These are phyloP conservation scores for Pseudonitzschia pungens DNA, from an alignment of 108 stramenopile genomes.

Conservation along the genomic window DNA sequence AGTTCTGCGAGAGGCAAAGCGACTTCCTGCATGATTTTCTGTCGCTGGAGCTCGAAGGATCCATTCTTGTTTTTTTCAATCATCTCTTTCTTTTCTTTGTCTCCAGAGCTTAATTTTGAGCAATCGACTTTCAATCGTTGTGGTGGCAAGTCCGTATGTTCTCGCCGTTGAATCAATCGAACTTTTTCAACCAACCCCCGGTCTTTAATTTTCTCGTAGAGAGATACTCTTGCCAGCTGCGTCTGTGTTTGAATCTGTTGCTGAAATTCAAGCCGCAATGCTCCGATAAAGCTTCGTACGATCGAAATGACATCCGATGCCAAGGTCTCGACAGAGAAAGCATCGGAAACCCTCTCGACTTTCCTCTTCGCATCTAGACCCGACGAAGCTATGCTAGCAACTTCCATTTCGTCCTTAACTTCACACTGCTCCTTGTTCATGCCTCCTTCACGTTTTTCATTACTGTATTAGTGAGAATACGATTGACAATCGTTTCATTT, in stretches of 20 bases:
- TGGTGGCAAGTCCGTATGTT: not conserved
- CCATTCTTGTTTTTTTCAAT: not conserved
- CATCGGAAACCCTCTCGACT: not conserved
- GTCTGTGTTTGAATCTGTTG: not conserved
- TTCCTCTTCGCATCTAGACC: not conserved
- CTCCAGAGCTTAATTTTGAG: not conserved
- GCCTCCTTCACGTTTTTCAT: too few species aligned
- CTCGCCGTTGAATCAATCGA: not conserved
- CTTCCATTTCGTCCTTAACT: not conserved
- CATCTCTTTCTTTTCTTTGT: not conserved
- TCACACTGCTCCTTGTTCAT: not conserved
- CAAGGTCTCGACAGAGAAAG: not conserved
- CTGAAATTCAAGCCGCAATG: constrained; percentile 23
- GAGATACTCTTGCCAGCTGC: not conserved
- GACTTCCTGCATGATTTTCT: constrained; percentile 1
- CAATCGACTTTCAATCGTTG: not conserved
- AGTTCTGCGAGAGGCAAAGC: constrained; percentile 10
- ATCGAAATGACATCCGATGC: not conserved
- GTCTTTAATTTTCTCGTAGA: constrained; percentile 20
- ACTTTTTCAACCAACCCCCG: constrained; percentile 7
- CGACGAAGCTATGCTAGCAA: not conserved
- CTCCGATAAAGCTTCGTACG: constrained; percentile 19
- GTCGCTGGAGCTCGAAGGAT: not conserved
- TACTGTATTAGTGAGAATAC: too few species aligned
- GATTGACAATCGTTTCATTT: too few species aligned